These are phyloP conservation scores for Aegle marmelos DNA, from an alignment of 345 rosid genomes.

Conservation along the genomic window DNA sequence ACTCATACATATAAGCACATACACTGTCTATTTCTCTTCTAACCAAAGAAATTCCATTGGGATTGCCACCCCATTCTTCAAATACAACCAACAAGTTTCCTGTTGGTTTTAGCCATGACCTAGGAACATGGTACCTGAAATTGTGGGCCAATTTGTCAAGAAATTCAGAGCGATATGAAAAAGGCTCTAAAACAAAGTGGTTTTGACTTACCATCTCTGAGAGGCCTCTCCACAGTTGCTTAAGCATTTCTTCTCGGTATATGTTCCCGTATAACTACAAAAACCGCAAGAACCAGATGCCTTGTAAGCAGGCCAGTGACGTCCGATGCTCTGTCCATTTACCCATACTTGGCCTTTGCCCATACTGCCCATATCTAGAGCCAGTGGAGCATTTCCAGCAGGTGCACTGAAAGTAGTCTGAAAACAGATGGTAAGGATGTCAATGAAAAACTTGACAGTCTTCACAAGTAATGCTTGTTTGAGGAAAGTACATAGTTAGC, in stretches of 20 bases:
- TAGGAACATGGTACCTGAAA: conserved; percentile 88
- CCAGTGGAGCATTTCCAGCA: conserved; percentile 75
- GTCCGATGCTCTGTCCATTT: conserved; percentile 86
- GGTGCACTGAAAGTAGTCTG: conserved; percentile 93
- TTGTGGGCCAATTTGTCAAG: not conserved
- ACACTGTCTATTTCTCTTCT: conserved; percentile 81
- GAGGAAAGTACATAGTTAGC: not conserved
- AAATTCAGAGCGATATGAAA: not conserved
- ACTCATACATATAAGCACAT: conserved; percentile 86
- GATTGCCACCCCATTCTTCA: conserved; percentile 99
- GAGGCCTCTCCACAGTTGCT: conserved; percentile 92
- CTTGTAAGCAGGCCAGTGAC: conserved; percentile 92
- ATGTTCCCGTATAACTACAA: conserved; percentile 76
- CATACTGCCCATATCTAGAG: conserved; percentile 91
- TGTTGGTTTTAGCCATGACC: conserved; percentile 83
- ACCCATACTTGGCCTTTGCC: conserved; percentile 99
- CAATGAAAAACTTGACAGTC: not conserved
- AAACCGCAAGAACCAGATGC: conserved; percentile 67
- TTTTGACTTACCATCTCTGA: conserved; percentile 70
- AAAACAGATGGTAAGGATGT: conserved; percentile 16
- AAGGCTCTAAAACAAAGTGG: not conserved
- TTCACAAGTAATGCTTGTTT: not conserved
- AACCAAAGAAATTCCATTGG: conserved; percentile 76
- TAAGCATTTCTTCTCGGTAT: conserved; percentile 69
- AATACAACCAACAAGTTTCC: conserved; percentile 91